Percentiles rank a stretch among this genome's conserved stretches.
Evolutionary conservation across 257 asterid species (phyloP).

Genomic region (Oldenlandia corymbosa): DNA sequence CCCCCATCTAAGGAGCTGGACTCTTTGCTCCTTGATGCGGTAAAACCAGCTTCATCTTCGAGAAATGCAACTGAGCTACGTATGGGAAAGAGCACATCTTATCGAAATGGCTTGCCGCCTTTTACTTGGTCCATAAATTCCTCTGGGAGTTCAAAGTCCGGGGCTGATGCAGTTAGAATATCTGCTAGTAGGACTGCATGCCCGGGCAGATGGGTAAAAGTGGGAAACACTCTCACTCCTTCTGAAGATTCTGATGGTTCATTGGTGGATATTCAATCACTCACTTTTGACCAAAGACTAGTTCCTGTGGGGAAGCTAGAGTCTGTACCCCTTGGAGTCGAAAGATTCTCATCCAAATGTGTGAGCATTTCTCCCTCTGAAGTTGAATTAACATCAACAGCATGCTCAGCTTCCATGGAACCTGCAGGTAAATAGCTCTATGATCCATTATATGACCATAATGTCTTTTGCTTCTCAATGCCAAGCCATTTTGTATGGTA

Average conservation of each 20-base stretch:
- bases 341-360: conserved; percentile 21
- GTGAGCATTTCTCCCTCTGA: conserved; percentile 21
- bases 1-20: conserved; percentile 79
- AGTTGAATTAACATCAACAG: conserved; percentile 33
- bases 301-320: conserved; percentile 46
- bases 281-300: conserved; percentile 54
- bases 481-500: background rate
- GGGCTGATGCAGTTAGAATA: conserved; percentile 60
- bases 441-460: background rate
- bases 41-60: conserved; percentile 46
- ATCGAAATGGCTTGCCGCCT: conserved; percentile 79
- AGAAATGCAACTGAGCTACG: conserved; percentile 59
- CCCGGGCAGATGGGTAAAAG: conserved; percentile 80
- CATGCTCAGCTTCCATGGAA: conserved; percentile 43
- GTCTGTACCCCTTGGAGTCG: conserved; percentile 28
- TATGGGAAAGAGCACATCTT: conserved; percentile 42
- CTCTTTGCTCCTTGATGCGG: conserved; percentile 61
- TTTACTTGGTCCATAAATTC: conserved; percentile 84
- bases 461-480: background rate
- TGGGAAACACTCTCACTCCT: conserved; percentile 37
- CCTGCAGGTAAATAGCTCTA: conserved; percentile 51
- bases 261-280: conserved; percentile 50
- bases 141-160: conserved; percentile 58
- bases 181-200: conserved; percentile 57
- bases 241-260: conserved; percentile 42